phyloP scores from a whole-genome alignment of 768 basidiomycete genomes.

The Russula virescens region DNA sequence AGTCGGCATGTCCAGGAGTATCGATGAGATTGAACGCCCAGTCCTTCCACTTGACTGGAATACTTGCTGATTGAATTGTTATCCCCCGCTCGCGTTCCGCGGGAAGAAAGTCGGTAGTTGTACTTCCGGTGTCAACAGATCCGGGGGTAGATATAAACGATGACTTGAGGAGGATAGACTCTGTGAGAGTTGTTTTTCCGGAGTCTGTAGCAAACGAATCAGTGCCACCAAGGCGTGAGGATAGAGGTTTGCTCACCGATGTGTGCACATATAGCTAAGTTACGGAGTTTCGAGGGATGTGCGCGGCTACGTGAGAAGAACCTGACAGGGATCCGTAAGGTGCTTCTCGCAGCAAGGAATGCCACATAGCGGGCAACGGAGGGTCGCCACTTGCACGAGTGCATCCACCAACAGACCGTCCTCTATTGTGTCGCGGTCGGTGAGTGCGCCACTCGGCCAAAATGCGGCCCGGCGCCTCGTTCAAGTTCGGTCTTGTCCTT shows the following conservation, averaged over 20 bases:
- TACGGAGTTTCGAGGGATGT: conserved; percentile 47
- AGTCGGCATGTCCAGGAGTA: conserved; percentile 90
- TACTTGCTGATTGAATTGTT: conserved; percentile 88
- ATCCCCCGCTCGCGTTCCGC: conserved; percentile 88
- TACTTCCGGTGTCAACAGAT: conserved; percentile 85
- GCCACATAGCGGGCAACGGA: not conserved
- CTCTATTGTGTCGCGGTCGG: not conserved
- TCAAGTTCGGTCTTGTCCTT: not conserved
- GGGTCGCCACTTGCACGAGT: conserved; percentile 6
- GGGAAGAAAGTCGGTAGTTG: conserved; percentile 84
- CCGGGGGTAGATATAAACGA: conserved; percentile 68
- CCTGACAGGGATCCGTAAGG: not conserved
- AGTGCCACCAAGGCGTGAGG: conserved; percentile 6
- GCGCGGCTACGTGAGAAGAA: conserved; percentile 27
- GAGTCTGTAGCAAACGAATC: conserved; percentile 50
- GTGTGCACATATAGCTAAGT: conserved; percentile 86
- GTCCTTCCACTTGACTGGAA: conserved; percentile 79
- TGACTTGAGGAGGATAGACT: conserved; percentile 76
- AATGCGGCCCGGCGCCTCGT: not conserved
- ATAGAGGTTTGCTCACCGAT: conserved; percentile 51
- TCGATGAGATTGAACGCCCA: conserved; percentile 87
- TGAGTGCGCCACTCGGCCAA: not conserved
- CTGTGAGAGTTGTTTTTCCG: conserved; percentile 84
- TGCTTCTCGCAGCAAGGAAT: not conserved
- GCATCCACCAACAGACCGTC: too few relatives aligned